A percentile compares a stretch with the other conserved stretches of the same genome.
These are phyloP conservation scores for Lentinula raphanica DNA, from an alignment of 768 basidiomycete species.

Conservation along the genomic window DNA sequence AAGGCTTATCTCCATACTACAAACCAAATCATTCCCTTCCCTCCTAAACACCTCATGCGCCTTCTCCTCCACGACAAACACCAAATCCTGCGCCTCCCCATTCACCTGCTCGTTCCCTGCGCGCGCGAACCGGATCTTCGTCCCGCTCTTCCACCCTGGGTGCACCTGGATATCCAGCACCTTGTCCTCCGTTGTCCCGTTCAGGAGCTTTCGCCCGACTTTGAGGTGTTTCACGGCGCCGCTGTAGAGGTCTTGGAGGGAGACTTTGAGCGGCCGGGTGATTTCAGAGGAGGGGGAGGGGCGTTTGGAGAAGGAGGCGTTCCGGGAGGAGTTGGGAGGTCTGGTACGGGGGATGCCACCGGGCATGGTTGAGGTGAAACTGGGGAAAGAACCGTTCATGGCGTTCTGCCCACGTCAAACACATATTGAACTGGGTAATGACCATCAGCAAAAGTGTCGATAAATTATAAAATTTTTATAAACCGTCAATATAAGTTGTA, in stretches of 20 bases:
- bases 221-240: constrained; percentile 88
- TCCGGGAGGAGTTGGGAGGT: constrained; percentile 33
- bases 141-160: constrained; percentile 96
- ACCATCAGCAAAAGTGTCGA: too few species aligned
- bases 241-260: constrained; percentile 80
- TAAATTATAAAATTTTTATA: too few species aligned
- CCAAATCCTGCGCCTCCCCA: constrained; percentile 83
- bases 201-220: constrained; percentile 68
- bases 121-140: constrained; percentile 85
- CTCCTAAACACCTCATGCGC: constrained; percentile 72
- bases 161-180: constrained; percentile 74
- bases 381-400: constrained; percentile 35
- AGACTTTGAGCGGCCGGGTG: constrained; percentile 75
- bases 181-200: constrained; percentile 78
- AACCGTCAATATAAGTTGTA: too few species aligned
- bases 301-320: constrained; percentile 15
- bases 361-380: constrained; percentile 10
- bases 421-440: too few species aligned
- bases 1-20: constrained; percentile 59
- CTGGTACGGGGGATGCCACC: constrained; percentile 53
- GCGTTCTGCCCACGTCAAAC: constrained; percentile 40
- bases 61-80: constrained; percentile 96
- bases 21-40: constrained; percentile 75
- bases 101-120: constrained; percentile 73
- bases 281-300: constrained; percentile 51